These are phyloP conservation scores for Diaporthe caulivora DNA, from an alignment of 2,329 filamentous ascomycete genomes.

Conservation along the genomic window DNA sequence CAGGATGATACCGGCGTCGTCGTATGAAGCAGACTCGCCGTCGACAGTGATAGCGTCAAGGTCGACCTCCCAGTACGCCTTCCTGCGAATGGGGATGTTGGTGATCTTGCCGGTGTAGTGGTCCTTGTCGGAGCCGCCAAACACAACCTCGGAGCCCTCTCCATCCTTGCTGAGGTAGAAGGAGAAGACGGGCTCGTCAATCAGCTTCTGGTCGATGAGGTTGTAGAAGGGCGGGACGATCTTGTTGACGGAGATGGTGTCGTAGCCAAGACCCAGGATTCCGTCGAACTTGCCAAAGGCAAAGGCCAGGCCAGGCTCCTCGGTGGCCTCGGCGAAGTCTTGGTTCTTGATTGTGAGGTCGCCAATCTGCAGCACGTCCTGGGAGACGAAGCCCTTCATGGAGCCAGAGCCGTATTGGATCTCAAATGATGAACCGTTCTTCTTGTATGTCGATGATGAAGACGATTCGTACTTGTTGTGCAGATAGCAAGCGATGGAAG, in stretches of 20 bases:
- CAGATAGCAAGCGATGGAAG: slow-evolving; percentile 97
- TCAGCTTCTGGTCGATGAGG: slow-evolving; percentile 88
- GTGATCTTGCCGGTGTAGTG: slow-evolving; percentile 89
- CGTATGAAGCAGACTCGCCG: slow-evolving; percentile 86
- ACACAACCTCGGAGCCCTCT: slow-evolving; percentile 86
- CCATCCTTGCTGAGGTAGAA: slow-evolving; percentile 92
- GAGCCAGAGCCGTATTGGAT: slow-evolving; percentile 97
- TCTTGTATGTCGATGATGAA: slow-evolving; percentile 89
- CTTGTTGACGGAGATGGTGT: slow-evolving; percentile 96
- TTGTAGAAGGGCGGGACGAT: slow-evolving; percentile 97
- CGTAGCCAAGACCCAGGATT: slow-evolving; percentile 93
- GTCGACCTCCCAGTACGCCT: slow-evolving; percentile 99
- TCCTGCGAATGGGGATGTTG: slow-evolving; percentile 94
- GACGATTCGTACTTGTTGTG: slow-evolving; percentile 97
- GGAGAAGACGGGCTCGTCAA: slow-evolving; percentile 94
- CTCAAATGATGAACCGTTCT: slow-evolving; percentile 92
- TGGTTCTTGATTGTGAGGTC: slow-evolving; percentile 90
- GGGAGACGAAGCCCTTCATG: slow-evolving; percentile 92
- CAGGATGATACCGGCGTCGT: slow-evolving; percentile 95
- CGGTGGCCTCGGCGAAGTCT: slow-evolving; percentile 96
- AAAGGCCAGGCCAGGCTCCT: slow-evolving; percentile 95
- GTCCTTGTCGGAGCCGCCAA: slow-evolving; percentile 87
- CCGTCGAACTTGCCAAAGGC: slow-evolving; percentile 98
- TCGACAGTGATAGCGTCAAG: slow-evolving; percentile 93
- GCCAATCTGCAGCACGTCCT: slow-evolving; percentile 88